Conservation (phyloP, 768 basidiomycete genomes). For the Fomitopsis serialis region DNA sequence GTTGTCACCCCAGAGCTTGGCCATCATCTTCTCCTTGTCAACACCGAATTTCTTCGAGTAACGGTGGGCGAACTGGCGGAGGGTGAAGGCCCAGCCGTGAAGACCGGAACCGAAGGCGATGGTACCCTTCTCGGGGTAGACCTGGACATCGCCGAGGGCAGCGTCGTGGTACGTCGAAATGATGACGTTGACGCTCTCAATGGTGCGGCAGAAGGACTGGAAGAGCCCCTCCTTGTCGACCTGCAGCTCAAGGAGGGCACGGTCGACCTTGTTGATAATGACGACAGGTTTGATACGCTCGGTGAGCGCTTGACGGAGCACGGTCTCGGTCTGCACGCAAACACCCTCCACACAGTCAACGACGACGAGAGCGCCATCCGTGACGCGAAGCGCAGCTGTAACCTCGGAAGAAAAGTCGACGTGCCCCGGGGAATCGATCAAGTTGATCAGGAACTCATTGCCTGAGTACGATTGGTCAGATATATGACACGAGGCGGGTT, state of each 20-base stretch:
- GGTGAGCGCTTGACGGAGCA: constrained; percentile 91
- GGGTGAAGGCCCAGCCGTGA: constrained; percentile 99
- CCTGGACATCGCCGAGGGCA: constrained; percentile 96
- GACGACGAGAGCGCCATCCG: constrained; percentile 98
- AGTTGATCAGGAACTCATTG: constrained; percentile 97
- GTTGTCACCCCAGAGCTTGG: constrained; percentile 98
- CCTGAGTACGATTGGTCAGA: constrained; percentile 32
- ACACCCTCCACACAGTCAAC: constrained; percentile 99
- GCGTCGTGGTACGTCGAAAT: constrained; percentile 94
- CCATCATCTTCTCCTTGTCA: constrained; percentile 97
- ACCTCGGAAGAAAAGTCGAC: constrained; percentile 99
- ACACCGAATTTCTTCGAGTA: constrained; percentile 99
- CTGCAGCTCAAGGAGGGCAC: constrained; percentile 97
- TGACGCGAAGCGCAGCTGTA: constrained; percentile 98
- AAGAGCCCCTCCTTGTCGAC: constrained; percentile 94
- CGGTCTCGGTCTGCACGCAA: constrained; percentile 99
- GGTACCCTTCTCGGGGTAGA: constrained; percentile 97
- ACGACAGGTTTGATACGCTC: constrained; percentile 99
- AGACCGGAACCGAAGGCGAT: constrained; percentile 99
- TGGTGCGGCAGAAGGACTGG: constrained; percentile 96
- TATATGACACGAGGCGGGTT: constrained; percentile 8
- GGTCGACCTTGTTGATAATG: constrained; percentile 99
- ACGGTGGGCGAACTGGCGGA: constrained; percentile 91
- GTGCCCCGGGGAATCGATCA: constrained; percentile 99
- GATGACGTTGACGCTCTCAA: constrained; percentile 98